Percentiles rank a stretch among this genome's conserved stretches.
Evolutionary conservation across 192 early-diverging fungal genomes (phyloP).

Genomic region (Umbelopsis vinacea): DNA sequence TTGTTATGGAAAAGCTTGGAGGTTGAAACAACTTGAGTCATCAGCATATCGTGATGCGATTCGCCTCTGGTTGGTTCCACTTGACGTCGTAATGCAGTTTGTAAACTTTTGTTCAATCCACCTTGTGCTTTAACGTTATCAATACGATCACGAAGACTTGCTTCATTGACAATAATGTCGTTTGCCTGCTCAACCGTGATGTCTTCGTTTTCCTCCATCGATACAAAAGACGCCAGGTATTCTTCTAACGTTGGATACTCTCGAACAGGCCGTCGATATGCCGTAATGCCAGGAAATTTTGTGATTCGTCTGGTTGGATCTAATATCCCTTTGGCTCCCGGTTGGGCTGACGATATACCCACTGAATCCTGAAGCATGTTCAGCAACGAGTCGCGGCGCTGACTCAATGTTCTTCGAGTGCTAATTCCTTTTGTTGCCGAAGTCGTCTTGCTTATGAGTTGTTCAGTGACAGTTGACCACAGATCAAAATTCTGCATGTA

Average conservation of each 20-base stretch:
- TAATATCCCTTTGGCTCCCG: conserved; percentile 18
- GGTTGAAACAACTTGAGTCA: conserved; percentile 40
- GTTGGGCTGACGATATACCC: conserved; percentile 19
- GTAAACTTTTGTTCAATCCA: conserved; percentile 44
- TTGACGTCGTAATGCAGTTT: conserved; percentile 37
- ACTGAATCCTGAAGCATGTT: conserved; percentile 51
- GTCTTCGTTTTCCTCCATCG: conserved; percentile 64
- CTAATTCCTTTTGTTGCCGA: conserved; percentile 45
- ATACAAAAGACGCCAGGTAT: conserved; percentile 60
- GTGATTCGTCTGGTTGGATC: conserved; percentile 10
- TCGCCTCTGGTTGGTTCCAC: conserved; percentile 42
- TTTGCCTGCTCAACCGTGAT: conserved; percentile 52
- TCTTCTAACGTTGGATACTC: conserved; percentile 46
- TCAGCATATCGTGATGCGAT: conserved; percentile 50
- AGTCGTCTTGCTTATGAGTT: conserved; percentile 45
- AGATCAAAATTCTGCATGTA: conserved; percentile 45
- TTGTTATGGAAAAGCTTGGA: conserved; percentile 45
- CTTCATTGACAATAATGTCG: conserved; percentile 41
- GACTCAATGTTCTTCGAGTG: conserved; percentile 45
- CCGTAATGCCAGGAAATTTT: conserved; percentile 7
- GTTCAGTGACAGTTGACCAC: conserved; percentile 54
- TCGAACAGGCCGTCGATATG: conserved; percentile 28
- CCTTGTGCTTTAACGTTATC: conserved; percentile 48
- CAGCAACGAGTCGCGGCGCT: conserved; percentile 50
- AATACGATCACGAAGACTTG: conserved; percentile 48